Evolutionary conservation across 768 basidiomycete genomes (phyloP).

Genomic region (Astraeus odoratus): DNA sequence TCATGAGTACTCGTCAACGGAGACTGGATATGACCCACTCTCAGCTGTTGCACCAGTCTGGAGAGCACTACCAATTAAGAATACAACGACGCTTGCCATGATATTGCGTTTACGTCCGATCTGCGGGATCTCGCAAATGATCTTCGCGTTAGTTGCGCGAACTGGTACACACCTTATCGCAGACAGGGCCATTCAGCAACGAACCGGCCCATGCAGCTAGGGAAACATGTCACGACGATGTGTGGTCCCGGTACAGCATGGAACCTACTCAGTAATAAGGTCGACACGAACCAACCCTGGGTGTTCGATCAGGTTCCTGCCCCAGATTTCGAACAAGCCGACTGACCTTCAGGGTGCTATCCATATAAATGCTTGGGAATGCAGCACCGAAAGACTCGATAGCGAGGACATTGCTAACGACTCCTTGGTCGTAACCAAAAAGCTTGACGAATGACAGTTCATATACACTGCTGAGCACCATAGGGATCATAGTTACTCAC

Average conservation of each 20-base stretch:
- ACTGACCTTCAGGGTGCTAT: conserved; percentile 21
- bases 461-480: not conserved
- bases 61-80: conserved; percentile 25
- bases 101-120: conserved; percentile 23
- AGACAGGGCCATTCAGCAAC: conserved; percentile 23
- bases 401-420: conserved; percentile 26
- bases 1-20: not conserved
- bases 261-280: conserved; percentile 20
- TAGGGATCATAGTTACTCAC: conserved; percentile 12
- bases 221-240: conserved; percentile 6
- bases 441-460: conserved; percentile 13
- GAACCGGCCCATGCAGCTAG: conserved; percentile 27
- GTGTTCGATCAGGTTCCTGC: conserved; percentile 1
- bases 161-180: conserved; percentile 19
- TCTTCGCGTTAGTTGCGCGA: not conserved
- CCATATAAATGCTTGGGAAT: conserved; percentile 25
- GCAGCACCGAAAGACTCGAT: conserved; percentile 29
- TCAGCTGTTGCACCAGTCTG: conserved; percentile 25
- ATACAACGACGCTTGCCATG: conserved; percentile 23
- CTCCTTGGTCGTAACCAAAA: conserved; percentile 30
- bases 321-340: not conserved
- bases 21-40: conserved; percentile 4
- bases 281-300: conserved; percentile 28
- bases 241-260: not conserved
- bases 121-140: conserved; percentile 3